These are phyloP conservation scores for Strigomonas galati DNA, from an alignment of 208 protist species.

Conservation along the genomic window DNA sequence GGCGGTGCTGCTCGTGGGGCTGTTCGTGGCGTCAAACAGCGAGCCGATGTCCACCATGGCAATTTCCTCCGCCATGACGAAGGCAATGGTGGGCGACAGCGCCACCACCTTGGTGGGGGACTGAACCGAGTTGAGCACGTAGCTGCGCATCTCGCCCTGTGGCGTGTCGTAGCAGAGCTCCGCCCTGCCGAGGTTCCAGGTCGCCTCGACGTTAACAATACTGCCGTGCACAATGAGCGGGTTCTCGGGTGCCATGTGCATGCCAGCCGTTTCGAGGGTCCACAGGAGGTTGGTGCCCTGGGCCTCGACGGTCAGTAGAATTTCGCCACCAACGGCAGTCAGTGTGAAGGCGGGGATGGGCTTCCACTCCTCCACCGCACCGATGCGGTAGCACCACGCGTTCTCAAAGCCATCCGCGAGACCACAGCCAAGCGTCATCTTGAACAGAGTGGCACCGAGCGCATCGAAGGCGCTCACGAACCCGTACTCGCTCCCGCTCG, in stretches of 20 bases:
- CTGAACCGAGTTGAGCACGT: constrained; percentile 35
- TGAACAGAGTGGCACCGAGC: constrained; percentile 33
- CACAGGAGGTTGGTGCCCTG: constrained; percentile 23
- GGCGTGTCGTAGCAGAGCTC: constrained; percentile 45
- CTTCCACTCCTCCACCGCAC: constrained; percentile 27
- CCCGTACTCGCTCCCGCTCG: constrained; percentile 44
- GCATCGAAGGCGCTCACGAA: constrained; percentile 39
- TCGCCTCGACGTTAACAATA: constrained; percentile 43
- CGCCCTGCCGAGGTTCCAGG: constrained; percentile 34
- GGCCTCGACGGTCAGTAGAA: constrained; percentile 1
- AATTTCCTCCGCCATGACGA: constrained; percentile 37
- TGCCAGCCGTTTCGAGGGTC: constrained; percentile 19
- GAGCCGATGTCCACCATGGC: constrained; percentile 35
- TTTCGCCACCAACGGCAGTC: constrained; percentile 8
- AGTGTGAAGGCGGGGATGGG: constrained; percentile 20
- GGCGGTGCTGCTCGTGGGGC: constrained; percentile 1
- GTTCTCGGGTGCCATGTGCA: constrained; percentile 13
- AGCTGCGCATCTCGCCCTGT: constrained; percentile 45
- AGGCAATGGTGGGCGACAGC: constrained; percentile 34
- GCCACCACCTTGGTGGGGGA: constrained; percentile 16
- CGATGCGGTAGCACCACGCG: constrained; percentile 40
- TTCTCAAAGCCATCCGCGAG: constrained; percentile 24
- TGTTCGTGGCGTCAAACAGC: constrained; percentile 19
- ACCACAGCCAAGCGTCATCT: constrained; percentile 44
- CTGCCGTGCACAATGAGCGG: constrained; percentile 27